Percentiles rank a stretch among this genome's conserved stretches.
Evolutionary conservation across 2,329 filamentous ascomycete genomes (phyloP).

Genomic region (Cladosporium sphaerospermum): DNA sequence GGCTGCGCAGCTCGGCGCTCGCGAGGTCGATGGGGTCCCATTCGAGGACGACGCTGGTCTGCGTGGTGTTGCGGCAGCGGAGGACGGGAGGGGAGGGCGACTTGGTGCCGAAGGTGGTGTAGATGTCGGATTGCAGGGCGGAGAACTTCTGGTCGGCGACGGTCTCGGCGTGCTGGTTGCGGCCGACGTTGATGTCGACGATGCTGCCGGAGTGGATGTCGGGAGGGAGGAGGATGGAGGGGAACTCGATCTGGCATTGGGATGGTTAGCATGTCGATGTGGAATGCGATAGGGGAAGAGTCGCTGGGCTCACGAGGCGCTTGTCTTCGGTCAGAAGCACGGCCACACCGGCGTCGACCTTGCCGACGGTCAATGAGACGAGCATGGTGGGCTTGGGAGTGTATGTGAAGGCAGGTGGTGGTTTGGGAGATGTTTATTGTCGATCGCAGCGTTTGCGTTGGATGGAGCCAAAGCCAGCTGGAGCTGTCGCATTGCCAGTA

Average conservation of each 20-base stretch:
- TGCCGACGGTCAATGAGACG: conserved; percentile 95
- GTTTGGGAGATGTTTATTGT: conserved; percentile 1
- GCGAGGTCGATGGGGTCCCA: conserved; percentile 94
- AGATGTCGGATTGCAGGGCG: conserved; percentile 82
- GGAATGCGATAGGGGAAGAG: not conserved
- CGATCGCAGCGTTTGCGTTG: not conserved
- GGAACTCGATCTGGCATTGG: conserved; percentile 79
- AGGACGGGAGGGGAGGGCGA: conserved; percentile 72
- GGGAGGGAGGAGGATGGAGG: conserved; percentile 89
- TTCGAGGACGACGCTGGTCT: conserved; percentile 96
- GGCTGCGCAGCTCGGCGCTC: conserved; percentile 81
- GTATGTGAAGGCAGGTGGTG: not conserved
- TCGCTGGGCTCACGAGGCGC: conserved; percentile 62
- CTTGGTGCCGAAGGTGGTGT: conserved; percentile 73
- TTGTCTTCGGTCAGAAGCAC: conserved; percentile 96
- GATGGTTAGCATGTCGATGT: conserved; percentile 1
- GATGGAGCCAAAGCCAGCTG: not conserved
- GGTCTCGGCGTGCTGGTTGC: conserved; percentile 74
- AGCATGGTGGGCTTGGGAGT: conserved; percentile 57
- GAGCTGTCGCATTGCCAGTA: conserved; percentile 1
- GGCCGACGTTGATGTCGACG: conserved; percentile 91
- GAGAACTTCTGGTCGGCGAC: conserved; percentile 71
- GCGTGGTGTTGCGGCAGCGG: conserved; percentile 91
- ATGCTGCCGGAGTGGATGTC: conserved; percentile 96
- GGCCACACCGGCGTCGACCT: conserved; percentile 97